Conservation (phyloP, 2,329 filamentous ascomycete genomes). For the Arthroderma sp. region DNA sequence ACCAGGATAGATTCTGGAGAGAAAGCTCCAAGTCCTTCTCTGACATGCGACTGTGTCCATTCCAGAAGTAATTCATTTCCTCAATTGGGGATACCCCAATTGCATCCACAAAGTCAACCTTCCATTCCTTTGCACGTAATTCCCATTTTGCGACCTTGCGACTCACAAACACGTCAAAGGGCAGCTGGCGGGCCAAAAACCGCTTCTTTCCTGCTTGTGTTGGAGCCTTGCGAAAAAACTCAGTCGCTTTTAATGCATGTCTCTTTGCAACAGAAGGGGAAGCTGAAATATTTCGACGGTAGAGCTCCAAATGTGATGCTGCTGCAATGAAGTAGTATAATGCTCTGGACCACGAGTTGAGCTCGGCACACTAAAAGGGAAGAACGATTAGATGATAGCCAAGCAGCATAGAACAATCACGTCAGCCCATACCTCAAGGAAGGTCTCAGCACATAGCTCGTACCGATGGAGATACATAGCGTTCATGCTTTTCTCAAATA, state of each 20-base stretch:
- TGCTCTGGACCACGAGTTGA: conserved; percentile 84
- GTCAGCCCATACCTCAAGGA: conserved; percentile 42
- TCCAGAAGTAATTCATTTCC: conserved; percentile 94
- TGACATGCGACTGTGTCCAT: conserved; percentile 71
- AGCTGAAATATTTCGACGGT: conserved; percentile 39
- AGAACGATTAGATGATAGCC: background rate
- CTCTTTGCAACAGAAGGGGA: conserved; percentile 35
- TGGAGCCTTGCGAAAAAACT: conserved; percentile 58
- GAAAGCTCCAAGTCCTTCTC: conserved; percentile 50
- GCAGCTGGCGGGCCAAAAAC: conserved; percentile 79
- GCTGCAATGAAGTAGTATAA: conserved; percentile 85
- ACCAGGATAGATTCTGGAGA: conserved; percentile 53
- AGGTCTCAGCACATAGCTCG: conserved; percentile 57
- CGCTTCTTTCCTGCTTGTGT: conserved; percentile 68
- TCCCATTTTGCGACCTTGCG: conserved; percentile 87
- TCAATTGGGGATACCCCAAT: conserved; percentile 67
- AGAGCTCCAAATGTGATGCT: conserved; percentile 64
- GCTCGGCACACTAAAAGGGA: conserved; percentile 46
- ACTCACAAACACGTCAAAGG: conserved; percentile 73
- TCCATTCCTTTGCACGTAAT: conserved; percentile 53
- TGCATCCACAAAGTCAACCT: conserved; percentile 61
- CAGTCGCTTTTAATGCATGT: conserved; percentile 52
- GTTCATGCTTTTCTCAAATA: conserved; percentile 71
- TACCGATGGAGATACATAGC: conserved; percentile 71
- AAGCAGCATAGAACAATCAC: background rate